phyloP scores from a whole-genome alignment of 2,329 filamentous ascomycete species.

The Trichophyton benhamiae region DNA sequence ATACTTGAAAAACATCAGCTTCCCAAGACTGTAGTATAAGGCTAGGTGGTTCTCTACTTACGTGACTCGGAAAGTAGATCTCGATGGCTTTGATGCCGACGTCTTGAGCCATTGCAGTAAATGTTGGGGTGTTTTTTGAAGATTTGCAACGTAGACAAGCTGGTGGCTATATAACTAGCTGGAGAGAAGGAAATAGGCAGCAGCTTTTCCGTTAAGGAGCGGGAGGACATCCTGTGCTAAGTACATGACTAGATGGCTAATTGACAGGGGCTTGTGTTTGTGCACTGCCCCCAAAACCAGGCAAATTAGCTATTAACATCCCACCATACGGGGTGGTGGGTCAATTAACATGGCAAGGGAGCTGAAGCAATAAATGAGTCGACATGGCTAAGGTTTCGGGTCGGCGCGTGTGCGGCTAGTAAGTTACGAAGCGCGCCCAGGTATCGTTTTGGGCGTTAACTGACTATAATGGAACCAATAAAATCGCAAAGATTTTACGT shows the following conservation, averaged over 20 bases:
- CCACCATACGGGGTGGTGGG: neutral
- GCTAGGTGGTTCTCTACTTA: conserved; percentile 31
- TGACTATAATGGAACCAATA: no score
- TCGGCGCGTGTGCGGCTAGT: neutral
- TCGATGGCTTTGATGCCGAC: conserved; percentile 90
- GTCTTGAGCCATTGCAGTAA: conserved; percentile 52
- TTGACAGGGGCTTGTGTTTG: no score
- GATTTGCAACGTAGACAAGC: neutral
- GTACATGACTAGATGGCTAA: no score
- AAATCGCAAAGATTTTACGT: no score
- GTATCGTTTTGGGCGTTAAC: no score
- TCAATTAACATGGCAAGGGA: neutral
- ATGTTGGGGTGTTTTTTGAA: conserved; percentile 23
- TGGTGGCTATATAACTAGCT: neutral
- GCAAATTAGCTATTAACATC: neutral
- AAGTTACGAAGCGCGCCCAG: no score
- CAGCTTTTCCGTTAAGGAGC: no score
- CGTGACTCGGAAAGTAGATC: conserved; percentile 77
- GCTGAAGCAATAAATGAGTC: neutral
- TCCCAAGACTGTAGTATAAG: neutral
- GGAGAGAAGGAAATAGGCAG: no score
- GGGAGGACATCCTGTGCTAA: no score
- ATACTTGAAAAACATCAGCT: conserved; percentile 43
- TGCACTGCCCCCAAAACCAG: neutral
- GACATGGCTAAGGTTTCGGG: neutral